Percentiles rank a stretch among this genome's conserved stretches.
Evolutionary conservation across 257 asterid genomes (phyloP).

Genomic region (Misopates orontium): DNA sequence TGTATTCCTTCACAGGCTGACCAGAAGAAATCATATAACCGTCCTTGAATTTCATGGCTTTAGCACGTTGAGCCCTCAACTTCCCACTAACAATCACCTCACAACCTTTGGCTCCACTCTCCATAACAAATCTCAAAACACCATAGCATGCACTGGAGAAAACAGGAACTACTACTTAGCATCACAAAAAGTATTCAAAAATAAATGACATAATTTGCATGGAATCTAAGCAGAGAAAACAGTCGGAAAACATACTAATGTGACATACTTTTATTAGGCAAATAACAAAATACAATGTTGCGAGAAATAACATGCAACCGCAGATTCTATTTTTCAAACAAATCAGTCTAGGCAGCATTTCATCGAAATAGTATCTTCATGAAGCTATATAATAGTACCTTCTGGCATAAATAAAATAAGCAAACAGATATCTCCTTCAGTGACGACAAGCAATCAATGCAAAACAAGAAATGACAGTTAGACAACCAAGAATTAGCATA

Average conservation of each 20-base stretch:
- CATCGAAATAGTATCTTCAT: constrained; percentile 8
- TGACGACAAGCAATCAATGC: no score
- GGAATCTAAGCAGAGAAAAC: no score
- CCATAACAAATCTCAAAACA: constrained; percentile 58
- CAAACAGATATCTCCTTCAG: no score
- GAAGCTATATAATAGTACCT: constrained; percentile 14
- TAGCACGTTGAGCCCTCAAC: constrained; percentile 65
- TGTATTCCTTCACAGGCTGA: constrained; percentile 66
- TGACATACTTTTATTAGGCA: no score
- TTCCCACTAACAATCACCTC: constrained; percentile 74
- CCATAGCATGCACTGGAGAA: constrained; percentile 59
- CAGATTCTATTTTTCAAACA: no score
- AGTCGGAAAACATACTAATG: no score
- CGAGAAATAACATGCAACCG: no score
- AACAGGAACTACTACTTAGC: constrained; percentile 1
- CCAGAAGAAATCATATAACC: constrained; percentile 72
- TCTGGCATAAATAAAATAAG: constrained; percentile 1
- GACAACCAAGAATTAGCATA: background rate
- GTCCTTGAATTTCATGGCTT: constrained; percentile 65
- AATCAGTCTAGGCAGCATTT: no score
- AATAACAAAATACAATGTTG: no score
- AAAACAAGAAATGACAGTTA: no score
- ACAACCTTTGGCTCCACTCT: constrained; percentile 68
- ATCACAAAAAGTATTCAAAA: background rate
- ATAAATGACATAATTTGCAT: background rate